phyloP scores from a whole-genome alignment of 805 yeast species.

The Teunomyces atbi region DNA sequence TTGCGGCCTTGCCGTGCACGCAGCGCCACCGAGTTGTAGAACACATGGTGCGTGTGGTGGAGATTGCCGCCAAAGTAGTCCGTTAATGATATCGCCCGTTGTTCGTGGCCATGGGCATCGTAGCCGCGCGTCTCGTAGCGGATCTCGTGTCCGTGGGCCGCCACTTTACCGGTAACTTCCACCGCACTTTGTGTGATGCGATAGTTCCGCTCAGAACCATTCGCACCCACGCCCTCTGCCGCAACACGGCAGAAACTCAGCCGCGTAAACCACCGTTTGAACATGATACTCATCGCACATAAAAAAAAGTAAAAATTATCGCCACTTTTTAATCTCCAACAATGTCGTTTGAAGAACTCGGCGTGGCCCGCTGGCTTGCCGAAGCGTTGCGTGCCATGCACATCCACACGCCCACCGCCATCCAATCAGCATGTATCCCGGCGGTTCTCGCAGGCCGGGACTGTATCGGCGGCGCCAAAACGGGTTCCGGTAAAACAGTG shows the following conservation, averaged over 20 bases:
- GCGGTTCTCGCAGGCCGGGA: constrained; percentile 78
- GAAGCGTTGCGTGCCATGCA: constrained; percentile 82
- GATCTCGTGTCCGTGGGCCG: not conserved
- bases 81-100: constrained; percentile 22
- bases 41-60: constrained; percentile 39
- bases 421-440: constrained; percentile 89
- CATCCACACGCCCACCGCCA: constrained; percentile 78
- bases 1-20: constrained; percentile 28
- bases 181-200: not conserved
- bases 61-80: constrained; percentile 42
- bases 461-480: constrained; percentile 97
- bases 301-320: not conserved
- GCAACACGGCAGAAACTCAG: not conserved
- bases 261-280: not conserved
- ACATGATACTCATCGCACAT: not conserved
- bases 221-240: not conserved
- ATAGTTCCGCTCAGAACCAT: not conserved
- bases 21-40: constrained; percentile 28
- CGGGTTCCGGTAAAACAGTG: constrained; percentile 97
- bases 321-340: not conserved
- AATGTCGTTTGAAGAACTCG: constrained; percentile 58
- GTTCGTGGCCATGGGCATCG: constrained; percentile 17
- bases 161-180: not conserved
- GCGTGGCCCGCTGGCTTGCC: constrained; percentile 81
- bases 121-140: constrained; percentile 17